These are phyloP conservation scores for Candida peoriensis DNA, from an alignment of 805 yeast species.

Conservation along the genomic window DNA sequence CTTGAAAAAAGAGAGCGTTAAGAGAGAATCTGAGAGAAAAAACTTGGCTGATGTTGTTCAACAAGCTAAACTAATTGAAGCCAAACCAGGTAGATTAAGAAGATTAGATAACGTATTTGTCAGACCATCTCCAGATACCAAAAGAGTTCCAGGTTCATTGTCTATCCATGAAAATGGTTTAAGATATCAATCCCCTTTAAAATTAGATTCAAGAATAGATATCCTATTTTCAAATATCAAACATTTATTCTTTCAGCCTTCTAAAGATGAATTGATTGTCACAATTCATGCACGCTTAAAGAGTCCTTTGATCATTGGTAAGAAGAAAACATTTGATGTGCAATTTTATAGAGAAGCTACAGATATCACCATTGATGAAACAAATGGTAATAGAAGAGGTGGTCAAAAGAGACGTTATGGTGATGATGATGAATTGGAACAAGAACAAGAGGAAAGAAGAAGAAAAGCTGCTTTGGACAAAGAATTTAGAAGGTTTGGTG, in stretches of 20 bases:
- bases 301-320: constrained; percentile 91
- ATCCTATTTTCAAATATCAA: constrained; percentile 85
- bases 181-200: constrained; percentile 81
- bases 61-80: constrained; percentile 83
- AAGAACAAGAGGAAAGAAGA: constrained; percentile 96
- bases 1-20: constrained; percentile 84
- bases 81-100: constrained; percentile 77
- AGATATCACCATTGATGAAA: constrained; percentile 94
- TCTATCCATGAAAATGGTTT: constrained; percentile 95
- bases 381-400: constrained; percentile 85
- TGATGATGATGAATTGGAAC: constrained; percentile 97
- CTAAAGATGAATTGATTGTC: constrained; percentile 90
- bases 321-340: constrained; percentile 89
- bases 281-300: constrained; percentile 89
- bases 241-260: constrained; percentile 92
- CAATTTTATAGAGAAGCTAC: constrained; percentile 97
- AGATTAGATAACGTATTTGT: constrained; percentile 84
- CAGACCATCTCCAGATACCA: constrained; percentile 97
- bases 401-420: constrained; percentile 77
- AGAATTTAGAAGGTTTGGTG: constrained; percentile 86
- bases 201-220: constrained; percentile 84
- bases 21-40: constrained; percentile 85
- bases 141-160: constrained; percentile 85
- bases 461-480: constrained; percentile 86
- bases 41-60: constrained; percentile 91